These are phyloP conservation scores for Saccharum officinarum DNA, from an alignment of 176 grass and related monocot species.

Conservation along the genomic window DNA sequence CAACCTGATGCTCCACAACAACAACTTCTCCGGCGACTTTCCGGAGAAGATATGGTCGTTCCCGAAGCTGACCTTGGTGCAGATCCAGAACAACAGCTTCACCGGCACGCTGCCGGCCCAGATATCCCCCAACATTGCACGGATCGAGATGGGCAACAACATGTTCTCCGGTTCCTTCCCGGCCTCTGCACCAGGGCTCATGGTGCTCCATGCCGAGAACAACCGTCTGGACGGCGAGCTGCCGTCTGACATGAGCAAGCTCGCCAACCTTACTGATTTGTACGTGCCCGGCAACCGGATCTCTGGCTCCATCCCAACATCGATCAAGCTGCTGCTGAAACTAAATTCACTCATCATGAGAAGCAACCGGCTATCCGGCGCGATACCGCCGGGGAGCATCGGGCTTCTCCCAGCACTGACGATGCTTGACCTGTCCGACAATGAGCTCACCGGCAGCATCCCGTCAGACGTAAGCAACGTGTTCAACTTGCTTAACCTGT, in stretches of 20 bases:
- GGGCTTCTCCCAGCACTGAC: conserved; percentile 38
- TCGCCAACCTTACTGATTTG: conserved; percentile 39
- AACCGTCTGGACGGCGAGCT: conserved; percentile 57
- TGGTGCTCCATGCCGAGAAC: conserved; percentile 53
- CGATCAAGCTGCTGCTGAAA: conserved; percentile 39
- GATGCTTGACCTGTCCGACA: conserved; percentile 56
- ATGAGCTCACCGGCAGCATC: conserved; percentile 54
- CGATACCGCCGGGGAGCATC: conserved; percentile 44
- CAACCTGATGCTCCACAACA: conserved; percentile 66
- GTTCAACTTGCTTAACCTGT: conserved; percentile 56
- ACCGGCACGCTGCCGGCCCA: conserved; percentile 47
- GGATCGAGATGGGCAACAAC: conserved; percentile 70
- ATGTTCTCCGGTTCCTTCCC: conserved; percentile 60
- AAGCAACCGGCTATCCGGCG: conserved; percentile 52
- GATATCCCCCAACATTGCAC: conserved; percentile 32
- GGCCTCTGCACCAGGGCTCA: not conserved
- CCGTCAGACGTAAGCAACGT: conserved; percentile 41
- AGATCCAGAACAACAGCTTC: conserved; percentile 68
- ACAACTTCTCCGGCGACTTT: conserved; percentile 57
- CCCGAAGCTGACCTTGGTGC: conserved; percentile 35
- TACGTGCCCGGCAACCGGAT: conserved; percentile 39
- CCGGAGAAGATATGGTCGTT: conserved; percentile 51
- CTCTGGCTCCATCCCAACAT: conserved; percentile 46
- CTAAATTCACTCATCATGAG: conserved; percentile 57
- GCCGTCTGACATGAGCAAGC: conserved; percentile 40